Evolutionary conservation across 148 eudicot genomes (phyloP).

Genomic region (Rhododendron ovatum): DNA sequence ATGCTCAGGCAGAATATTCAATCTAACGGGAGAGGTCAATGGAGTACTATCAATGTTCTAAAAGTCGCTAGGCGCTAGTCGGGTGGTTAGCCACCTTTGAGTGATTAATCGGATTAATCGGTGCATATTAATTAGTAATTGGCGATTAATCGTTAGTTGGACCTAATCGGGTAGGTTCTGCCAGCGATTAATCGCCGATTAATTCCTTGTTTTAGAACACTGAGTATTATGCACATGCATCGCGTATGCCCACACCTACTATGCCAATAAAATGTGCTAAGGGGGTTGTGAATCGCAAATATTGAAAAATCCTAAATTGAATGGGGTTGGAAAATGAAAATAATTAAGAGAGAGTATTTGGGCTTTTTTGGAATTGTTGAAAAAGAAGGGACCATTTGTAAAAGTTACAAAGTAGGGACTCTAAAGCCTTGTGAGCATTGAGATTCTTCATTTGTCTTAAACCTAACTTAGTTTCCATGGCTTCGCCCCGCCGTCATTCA

Average conservation of each 20-base stretch:
- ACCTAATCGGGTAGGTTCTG: too few relatives aligned
- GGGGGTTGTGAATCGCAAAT: not conserved
- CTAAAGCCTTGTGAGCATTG: not conserved
- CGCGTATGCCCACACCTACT: not conserved
- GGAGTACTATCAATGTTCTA: not conserved
- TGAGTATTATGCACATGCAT: not conserved
- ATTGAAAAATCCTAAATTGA: not conserved
- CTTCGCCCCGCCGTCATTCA: not conserved
- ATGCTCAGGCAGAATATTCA: not conserved
- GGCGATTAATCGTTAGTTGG: too few relatives aligned
- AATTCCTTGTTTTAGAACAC: too few relatives aligned
- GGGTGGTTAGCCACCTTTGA: too few relatives aligned
- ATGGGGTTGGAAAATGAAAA: not conserved
- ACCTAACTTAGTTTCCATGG: slow-evolving; percentile 5
- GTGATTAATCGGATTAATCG: too few relatives aligned
- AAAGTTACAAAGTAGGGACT: not conserved
- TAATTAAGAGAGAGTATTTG: not conserved
- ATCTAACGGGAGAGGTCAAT: not conserved
- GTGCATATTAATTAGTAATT: too few relatives aligned
- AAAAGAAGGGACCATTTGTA: not conserved
- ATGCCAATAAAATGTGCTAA: not conserved
- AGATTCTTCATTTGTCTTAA: not conserved
- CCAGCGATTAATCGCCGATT: too few relatives aligned
- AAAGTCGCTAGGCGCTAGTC: too few relatives aligned
- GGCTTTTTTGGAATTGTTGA: not conserved